phyloP scores from a whole-genome alignment of 2,329 filamentous ascomycete genomes.

The Sclerotinia subarctica region DNA sequence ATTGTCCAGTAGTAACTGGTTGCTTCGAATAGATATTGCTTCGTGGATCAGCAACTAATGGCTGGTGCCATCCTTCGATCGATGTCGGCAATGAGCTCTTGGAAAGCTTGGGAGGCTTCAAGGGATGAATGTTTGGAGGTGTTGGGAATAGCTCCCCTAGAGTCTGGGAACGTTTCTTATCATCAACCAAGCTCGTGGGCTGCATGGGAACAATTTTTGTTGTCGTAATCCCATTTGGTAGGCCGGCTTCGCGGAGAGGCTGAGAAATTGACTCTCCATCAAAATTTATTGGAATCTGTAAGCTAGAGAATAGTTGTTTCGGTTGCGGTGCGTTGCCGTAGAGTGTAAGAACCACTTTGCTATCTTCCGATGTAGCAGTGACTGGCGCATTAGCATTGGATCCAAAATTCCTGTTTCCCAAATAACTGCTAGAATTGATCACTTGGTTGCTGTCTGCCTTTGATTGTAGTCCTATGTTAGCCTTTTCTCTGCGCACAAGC shows the following conservation, averaged over 20 bases:
- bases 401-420: slow-evolving; percentile 26
- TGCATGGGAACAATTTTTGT: slow-evolving; percentile 61
- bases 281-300: slow-evolving; percentile 54
- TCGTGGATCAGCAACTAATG: slow-evolving; percentile 41
- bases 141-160: slow-evolving; percentile 73
- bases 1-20: slow-evolving; percentile 63
- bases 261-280: slow-evolving; percentile 38
- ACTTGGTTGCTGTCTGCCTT: slow-evolving; percentile 34
- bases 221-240: slow-evolving; percentile 72
- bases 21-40: slow-evolving; percentile 61
- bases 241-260: slow-evolving; percentile 58
- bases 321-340: slow-evolving; percentile 71
- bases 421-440: slow-evolving; percentile 20
- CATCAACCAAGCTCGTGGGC: slow-evolving; percentile 41
- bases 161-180: slow-evolving; percentile 57
- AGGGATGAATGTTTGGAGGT: slow-evolving; percentile 58
- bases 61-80: slow-evolving; percentile 48
- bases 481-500: slow-evolving; percentile 59
- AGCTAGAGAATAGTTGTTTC: slow-evolving; percentile 81
- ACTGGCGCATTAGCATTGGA: slow-evolving; percentile 32
- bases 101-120: slow-evolving; percentile 69
- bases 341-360: slow-evolving; percentile 67
- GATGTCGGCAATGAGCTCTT: slow-evolving; percentile 62
- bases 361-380: slow-evolving; percentile 43
- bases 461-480: slow-evolving; percentile 46